Conservation (phyloP, 2,329 filamentous ascomycete genomes). For the Penicillium sp. region DNA sequence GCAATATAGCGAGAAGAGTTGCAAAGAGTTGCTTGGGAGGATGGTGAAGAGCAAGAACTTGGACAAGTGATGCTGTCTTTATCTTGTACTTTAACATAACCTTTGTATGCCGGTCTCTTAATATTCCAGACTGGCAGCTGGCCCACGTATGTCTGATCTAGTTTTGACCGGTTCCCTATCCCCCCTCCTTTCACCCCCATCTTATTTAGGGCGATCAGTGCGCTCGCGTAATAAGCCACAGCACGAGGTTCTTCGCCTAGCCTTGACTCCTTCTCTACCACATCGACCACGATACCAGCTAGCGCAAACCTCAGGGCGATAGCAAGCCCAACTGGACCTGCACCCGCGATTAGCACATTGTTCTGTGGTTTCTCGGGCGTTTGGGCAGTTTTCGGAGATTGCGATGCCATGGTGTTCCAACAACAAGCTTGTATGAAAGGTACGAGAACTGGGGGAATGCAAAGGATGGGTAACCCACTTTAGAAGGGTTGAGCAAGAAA, state of each 20-base stretch:
- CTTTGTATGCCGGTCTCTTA: background rate
- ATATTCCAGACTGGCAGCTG: background rate
- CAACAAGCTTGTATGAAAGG: background rate
- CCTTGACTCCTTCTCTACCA: background rate
- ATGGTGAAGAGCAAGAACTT: slow-evolving; percentile 60
- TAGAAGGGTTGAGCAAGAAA: background rate
- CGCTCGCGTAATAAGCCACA: background rate
- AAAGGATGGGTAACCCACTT: background rate
- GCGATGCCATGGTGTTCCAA: background rate
- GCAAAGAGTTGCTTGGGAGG: slow-evolving; percentile 61
- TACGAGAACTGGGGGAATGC: background rate
- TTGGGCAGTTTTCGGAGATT: background rate
- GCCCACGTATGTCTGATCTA: background rate
- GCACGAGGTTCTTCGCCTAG: background rate
- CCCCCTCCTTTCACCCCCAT: background rate
- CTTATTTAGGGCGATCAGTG: background rate
- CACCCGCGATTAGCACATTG: background rate
- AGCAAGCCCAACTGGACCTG: background rate
- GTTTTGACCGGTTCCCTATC: background rate
- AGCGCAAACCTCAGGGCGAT: background rate
- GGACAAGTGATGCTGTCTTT: slow-evolving; percentile 47
- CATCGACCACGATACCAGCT: background rate
- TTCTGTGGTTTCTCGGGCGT: background rate
- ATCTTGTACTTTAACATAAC: background rate
- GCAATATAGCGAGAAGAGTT: slow-evolving; percentile 61